Evolutionary conservation across 176 grass and related monocot species (phyloP), one percentile per base, ranked within the genome.

Genomic region (Dactylis glomerata): DNA sequence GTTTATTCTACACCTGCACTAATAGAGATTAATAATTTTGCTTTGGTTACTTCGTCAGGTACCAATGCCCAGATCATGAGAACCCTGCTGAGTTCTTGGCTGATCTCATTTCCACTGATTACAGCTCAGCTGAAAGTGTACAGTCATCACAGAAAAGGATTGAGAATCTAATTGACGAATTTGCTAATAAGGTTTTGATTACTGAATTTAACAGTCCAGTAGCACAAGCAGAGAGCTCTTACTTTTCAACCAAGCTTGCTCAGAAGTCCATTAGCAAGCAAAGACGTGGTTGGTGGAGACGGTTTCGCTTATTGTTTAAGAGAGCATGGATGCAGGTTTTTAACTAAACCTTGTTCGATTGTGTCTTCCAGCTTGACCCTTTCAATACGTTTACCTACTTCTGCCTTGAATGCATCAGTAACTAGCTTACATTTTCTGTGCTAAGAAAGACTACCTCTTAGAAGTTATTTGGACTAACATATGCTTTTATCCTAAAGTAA

Each of bases 81-180:
- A 99, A 96, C 80, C 93, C 91, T 78, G 93, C 96, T n/a, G 96
- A 99, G 80, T 99, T 99, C 80, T 85, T 99, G 49, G 96, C 96
- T 65, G 96, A 99, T 90, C 89, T 99, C 42, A 99, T 99, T 82
- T 99, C 96, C 34, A 64, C 89, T 65, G 91, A 99, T 88, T 99
- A 96, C 87, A 86, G 93, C 55, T 99, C 93, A 72, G 81, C 89
- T 58, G 75, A 89, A 91, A 92, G 86, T 82, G 96, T 96, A 37
- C 82, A 92, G 17, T 83, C 85, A 73, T 94, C 96, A 13, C 87
- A 78, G 14, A 92, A 90, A 86, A 93, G 89, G 85, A 94, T 92
- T 51, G 96, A 92, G 76, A 90, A 88, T 72, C 81, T 99, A 50
- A 83, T 99, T 83, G 96, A 94, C 47, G 85, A 75, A 15, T 99